Conservation (phyloP, 148 eudicot species). For the Talinum fruticosum region DNA sequence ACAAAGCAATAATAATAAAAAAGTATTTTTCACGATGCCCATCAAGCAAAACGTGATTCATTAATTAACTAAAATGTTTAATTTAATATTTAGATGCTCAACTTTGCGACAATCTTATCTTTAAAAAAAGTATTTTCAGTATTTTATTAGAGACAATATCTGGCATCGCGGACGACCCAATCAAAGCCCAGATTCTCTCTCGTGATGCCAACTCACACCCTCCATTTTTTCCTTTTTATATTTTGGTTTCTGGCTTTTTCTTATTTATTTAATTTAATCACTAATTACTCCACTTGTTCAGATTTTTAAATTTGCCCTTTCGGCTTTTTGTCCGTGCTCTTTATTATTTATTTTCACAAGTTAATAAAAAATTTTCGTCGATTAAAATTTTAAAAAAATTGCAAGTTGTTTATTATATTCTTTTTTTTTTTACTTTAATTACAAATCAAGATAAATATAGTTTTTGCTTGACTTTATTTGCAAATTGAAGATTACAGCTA, state of each 20-base stretch:
- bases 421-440: neutral
- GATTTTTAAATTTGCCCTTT: neutral
- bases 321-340: neutral
- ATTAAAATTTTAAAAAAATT: no score
- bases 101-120: neutral
- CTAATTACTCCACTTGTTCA: neutral
- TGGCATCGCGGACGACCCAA: slow-evolving; percentile 2
- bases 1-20: neutral
- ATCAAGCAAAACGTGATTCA: slow-evolving; percentile 27
- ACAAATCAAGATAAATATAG: neutral
- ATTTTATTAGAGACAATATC: slow-evolving; percentile 15
- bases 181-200: slow-evolving; percentile 17
- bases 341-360: neutral
- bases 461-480: no score
- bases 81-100: neutral
- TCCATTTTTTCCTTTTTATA: neutral
- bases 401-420: neutral
- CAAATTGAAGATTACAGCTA: neutral
- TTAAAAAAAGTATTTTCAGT: neutral
- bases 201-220: slow-evolving; percentile 23
- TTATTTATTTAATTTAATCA: neutral
- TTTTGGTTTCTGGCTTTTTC: neutral
- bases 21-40: slow-evolving; percentile 11
- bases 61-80: neutral
- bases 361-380: no score